Conservation (phyloP, 169 alveolate genomes). For the Miamiensis avidus region DNA sequence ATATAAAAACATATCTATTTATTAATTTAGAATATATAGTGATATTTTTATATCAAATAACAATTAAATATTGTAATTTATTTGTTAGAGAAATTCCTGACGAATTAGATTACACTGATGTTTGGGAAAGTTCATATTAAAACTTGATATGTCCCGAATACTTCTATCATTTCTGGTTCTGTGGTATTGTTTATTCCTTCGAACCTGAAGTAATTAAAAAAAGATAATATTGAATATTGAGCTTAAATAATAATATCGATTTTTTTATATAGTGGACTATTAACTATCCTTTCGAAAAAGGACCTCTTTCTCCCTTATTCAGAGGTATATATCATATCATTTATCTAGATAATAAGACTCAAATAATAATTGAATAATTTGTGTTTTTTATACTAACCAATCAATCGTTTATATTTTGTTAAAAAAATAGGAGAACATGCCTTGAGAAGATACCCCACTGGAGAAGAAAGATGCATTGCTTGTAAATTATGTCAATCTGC, state of each 20-base stretch:
- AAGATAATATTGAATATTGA: too few species aligned
- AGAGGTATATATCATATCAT: too few species aligned
- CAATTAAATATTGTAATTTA: too few species aligned
- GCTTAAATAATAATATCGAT: not conserved
- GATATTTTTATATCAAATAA: too few species aligned
- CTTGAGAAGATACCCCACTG: slow-evolving; percentile 83
- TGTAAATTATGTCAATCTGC: slow-evolving; percentile 79
- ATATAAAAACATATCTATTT: not conserved
- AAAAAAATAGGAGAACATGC: slow-evolving; percentile 67
- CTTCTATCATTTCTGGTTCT: slow-evolving; percentile 50
- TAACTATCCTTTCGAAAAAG: slow-evolving; percentile 82
- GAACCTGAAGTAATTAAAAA: slow-evolving; percentile 47
- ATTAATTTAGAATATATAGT: too few species aligned
- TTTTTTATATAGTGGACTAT: slow-evolving; percentile 44
- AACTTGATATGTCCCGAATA: slow-evolving; percentile 45
- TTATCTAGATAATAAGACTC: too few species aligned
- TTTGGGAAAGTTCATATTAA: slow-evolving; percentile 46
- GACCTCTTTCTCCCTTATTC: slow-evolving; percentile 77
- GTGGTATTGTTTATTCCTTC: slow-evolving; percentile 47
- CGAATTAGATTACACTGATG: slow-evolving; percentile 48
- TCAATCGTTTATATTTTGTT: too few species aligned
- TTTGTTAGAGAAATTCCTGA: slow-evolving; percentile 43
- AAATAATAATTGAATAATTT: too few species aligned
- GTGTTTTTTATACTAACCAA: not conserved
- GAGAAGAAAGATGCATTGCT: slow-evolving; percentile 85